Evolutionary conservation across 257 asterid species (phyloP).

Genomic region (Solanum dulcamara): DNA sequence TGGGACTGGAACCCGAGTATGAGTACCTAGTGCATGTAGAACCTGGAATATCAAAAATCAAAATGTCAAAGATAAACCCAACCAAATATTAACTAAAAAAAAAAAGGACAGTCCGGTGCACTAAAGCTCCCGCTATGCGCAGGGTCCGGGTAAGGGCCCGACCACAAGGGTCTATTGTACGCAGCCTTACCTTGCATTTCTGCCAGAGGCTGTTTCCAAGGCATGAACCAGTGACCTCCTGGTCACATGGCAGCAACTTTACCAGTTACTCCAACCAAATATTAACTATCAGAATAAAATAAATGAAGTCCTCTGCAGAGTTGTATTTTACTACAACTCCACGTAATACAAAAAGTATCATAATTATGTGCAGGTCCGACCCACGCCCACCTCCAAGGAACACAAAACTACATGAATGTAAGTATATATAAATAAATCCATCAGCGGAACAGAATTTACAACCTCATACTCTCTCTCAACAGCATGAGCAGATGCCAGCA

Average conservation of each 20-base stretch:
- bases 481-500: conserved; percentile 92
- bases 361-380: not conserved
- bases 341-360: not conserved
- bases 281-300: not conserved
- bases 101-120: no score
- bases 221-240: no score
- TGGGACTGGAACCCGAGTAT: conserved; percentile 79
- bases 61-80: not conserved
- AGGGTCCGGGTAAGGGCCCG: no score
- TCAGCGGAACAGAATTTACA: not conserved
- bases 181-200: no score
- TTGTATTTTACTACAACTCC: not conserved
- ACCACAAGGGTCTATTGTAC: no score
- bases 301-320: not conserved
- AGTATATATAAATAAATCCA: not conserved
- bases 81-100: not conserved
- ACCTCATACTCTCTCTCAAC: conserved; percentile 97
- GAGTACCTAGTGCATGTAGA: conserved; percentile 66
- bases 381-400: not conserved
- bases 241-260: no score
- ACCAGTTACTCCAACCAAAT: not conserved
- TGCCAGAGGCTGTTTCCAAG: no score
- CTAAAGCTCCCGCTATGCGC: no score
- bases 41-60: conserved; percentile 43
- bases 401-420: not conserved